Conservation (phyloP, 768 basidiomycete species). For the Gymnopilus dilepis region DNA sequence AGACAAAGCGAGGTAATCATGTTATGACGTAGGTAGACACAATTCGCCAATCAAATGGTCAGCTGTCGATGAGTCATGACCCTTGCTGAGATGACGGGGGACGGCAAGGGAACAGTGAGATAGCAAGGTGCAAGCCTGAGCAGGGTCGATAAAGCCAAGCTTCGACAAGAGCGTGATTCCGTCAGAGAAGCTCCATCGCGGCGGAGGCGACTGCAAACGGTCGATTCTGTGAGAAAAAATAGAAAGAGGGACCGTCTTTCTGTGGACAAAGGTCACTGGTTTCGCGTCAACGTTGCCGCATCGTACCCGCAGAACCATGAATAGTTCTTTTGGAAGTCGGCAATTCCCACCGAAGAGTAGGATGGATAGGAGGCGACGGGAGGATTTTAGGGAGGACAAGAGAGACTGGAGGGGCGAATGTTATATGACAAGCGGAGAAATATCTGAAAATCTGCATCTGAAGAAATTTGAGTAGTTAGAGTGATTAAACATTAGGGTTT, state of each 20-base stretch:
- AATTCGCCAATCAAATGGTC: slow-evolving; percentile 19
- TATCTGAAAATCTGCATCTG: slow-evolving; percentile 19
- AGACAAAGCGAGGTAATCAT: too few relatives aligned
- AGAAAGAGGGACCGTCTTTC: slow-evolving; percentile 10
- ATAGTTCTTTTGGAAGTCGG: slow-evolving; percentile 24
- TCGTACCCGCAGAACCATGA: slow-evolving; percentile 21
- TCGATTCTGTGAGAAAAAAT: slow-evolving; percentile 2
- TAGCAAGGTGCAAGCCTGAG: neutral
- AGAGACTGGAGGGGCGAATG: neutral
- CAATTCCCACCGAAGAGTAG: slow-evolving; percentile 26
- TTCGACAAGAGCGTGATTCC: neutral
- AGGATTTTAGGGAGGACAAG: neutral
- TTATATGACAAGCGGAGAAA: slow-evolving; percentile 17
- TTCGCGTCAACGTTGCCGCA: slow-evolving; percentile 16
- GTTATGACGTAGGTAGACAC: slow-evolving; percentile 18
- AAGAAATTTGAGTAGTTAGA: slow-evolving; percentile 53
- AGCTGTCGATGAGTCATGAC: neutral
- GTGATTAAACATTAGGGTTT: slow-evolving; percentile 35
- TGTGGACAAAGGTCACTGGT: slow-evolving; percentile 4
- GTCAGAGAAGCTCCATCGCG: slow-evolving; percentile 5
- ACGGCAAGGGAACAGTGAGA: slow-evolving; percentile 5
- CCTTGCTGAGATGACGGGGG: neutral
- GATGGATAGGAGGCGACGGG: slow-evolving; percentile 15
- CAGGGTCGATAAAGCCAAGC: slow-evolving; percentile 2
- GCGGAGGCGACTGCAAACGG: neutral